Percentiles rank a stretch among this genome's conserved stretches.
phyloP scores from a whole-genome alignment of 805 yeast species.

The Suhomyces kilbournensis region DNA sequence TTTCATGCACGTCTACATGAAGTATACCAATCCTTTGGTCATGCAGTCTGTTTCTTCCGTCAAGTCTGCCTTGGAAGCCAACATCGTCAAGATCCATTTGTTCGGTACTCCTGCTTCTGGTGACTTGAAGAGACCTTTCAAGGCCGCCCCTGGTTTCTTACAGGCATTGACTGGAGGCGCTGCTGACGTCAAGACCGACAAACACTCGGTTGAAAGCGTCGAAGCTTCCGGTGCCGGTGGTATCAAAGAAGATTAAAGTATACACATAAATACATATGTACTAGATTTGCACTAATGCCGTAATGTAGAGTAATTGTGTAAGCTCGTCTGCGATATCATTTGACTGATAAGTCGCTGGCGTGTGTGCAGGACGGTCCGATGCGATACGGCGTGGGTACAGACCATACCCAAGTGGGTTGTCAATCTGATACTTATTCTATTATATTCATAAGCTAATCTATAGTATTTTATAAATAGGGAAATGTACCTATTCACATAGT shows the following conservation, averaged over 20 bases:
- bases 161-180: slow-evolving; percentile 62
- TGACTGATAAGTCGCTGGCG: neutral
- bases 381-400: too few species aligned
- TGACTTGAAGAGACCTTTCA: slow-evolving; percentile 95
- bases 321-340: neutral
- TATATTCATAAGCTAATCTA: too few species aligned
- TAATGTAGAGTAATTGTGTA: neutral
- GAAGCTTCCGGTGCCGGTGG: slow-evolving; percentile 87
- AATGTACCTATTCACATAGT: too few species aligned
- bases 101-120: slow-evolving; percentile 81
- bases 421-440: too few species aligned
- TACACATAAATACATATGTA: neutral
- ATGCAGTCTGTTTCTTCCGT: slow-evolving; percentile 91
- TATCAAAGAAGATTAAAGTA: slow-evolving; percentile 71
- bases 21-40: slow-evolving; percentile 93
- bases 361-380: neutral
- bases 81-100: slow-evolving; percentile 86
- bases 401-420: too few species aligned
- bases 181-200: slow-evolving; percentile 70
- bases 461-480: too few species aligned
- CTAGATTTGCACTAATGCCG: neutral
- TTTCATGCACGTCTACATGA: slow-evolving; percentile 96
- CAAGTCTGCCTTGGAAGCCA: slow-evolving; percentile 85
- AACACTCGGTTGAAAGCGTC: slow-evolving; percentile 79
- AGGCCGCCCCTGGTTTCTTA: slow-evolving; percentile 57